A percentile compares a stretch with the other conserved stretches of the same genome.
phyloP scores from a whole-genome alignment of 306 rosid species.

The Gastrolobium bilobum region DNA sequence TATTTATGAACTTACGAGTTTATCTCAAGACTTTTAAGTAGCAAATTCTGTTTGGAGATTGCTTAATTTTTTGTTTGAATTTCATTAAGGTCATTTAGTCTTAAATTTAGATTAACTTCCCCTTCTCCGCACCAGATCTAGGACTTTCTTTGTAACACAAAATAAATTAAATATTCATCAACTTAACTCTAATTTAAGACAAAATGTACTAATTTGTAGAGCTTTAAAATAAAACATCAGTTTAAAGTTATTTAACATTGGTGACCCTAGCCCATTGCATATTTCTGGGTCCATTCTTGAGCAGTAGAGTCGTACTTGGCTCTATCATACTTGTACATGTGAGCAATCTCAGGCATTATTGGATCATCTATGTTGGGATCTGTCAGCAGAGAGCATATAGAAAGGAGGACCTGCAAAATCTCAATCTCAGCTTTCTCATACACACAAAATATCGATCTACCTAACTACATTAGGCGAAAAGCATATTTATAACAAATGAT shows the following conservation, averaged over 20 bases:
- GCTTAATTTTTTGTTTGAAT: background rate
- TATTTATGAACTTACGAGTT: too few relatives aligned
- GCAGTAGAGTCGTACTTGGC: background rate
- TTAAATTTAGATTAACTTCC: too few relatives aligned
- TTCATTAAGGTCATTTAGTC: too few relatives aligned
- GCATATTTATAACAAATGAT: background rate
- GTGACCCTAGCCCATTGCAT: background rate
- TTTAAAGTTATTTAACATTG: background rate
- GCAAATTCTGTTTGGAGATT: too few relatives aligned
- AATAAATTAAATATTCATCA: background rate
- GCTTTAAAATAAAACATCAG: background rate
- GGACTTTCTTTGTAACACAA: background rate
- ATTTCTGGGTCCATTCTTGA: background rate
- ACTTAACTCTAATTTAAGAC: background rate
- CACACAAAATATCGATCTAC: background rate
- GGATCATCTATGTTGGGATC: background rate
- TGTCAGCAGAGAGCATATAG: background rate
- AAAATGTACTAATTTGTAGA: background rate
- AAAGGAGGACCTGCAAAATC: background rate
- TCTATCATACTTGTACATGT: slow-evolving; percentile 2
- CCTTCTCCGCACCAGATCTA: too few relatives aligned
- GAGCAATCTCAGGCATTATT: background rate
- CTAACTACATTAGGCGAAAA: background rate
- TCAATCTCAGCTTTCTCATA: background rate
- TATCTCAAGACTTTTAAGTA: too few relatives aligned